Evolutionary conservation across 768 basidiomycete species (phyloP), one percentile per base, ranked within the genome.

Genomic region (Leccinum pellstonianum): DNA sequence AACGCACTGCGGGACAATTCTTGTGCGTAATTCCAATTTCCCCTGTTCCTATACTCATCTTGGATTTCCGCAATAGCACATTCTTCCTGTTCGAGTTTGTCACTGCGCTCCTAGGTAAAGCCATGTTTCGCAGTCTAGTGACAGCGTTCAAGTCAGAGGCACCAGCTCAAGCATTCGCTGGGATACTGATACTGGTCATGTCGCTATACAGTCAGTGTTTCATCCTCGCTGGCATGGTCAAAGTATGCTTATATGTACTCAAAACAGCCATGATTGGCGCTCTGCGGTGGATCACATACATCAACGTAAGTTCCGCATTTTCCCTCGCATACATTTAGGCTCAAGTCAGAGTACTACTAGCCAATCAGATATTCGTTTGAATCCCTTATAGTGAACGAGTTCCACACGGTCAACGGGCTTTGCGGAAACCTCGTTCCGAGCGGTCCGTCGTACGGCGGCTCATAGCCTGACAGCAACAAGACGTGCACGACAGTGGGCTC

Each of bases 331-430:
- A 17, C 10, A 14, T 35, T 12, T 37, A 2, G 9, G 9, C 64
- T 68, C 4, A 62, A 21, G 35, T 41, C 17, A 41, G 38, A 5
- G 33, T 4, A 21, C 1, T 19, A 14, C 7, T 48, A 70, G 68
- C 93, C 81, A 77, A 3, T 93, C 86, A 68, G 87, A 83, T 69
- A 69, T 35, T 61, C 68, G 0, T 94, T 95, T 69, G 89, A 92
- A 61, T 79, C 81, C 1, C 71, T 94, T 46, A 79, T 95, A 69
- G 79, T 83, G 21, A 95, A 94, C 73, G 92, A 96, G 71, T 94
- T 95, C 75, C 84, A 82, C 63, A 86, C 83, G 0, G 73, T 90
- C 7, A 72, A 88, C 23, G 90, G 87, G 49, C 67, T 74, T 14
- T 88, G 87, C 66, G 75, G 86, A 25, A 70, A 77, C 43, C 74